phyloP scores from a whole-genome alignment of 768 basidiomycete genomes.

The Panus rudis region DNA sequence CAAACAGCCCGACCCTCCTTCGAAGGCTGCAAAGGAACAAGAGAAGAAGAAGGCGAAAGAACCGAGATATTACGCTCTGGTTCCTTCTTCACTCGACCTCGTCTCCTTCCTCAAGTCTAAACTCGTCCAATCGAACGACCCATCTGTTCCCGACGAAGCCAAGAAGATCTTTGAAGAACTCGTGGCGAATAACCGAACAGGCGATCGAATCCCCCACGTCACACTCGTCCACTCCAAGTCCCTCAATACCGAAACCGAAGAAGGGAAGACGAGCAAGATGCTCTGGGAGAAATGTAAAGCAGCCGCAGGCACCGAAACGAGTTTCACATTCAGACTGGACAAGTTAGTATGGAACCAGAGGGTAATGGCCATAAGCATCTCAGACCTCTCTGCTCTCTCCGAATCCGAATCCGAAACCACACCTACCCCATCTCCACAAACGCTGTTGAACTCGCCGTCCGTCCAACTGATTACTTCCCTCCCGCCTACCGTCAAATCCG shows the following conservation, averaged over 20 bases:
- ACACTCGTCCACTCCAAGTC: constrained; percentile 73
- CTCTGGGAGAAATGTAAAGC: constrained; percentile 49
- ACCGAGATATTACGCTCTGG: constrained; percentile 72
- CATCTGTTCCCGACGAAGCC: constrained; percentile 39
- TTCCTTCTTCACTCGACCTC: constrained; percentile 71
- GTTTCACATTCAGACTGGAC: constrained; percentile 56
- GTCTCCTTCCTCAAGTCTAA: constrained; percentile 11
- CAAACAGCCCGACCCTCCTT: too few species aligned
- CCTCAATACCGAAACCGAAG: constrained; percentile 21
- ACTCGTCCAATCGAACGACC: background rate
- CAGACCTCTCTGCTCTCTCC: constrained; percentile 41
- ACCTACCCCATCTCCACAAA: too few species aligned
- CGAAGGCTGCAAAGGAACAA: constrained; percentile 26
- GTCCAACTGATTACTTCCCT: constrained; percentile 42
- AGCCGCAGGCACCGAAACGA: constrained; percentile 29
- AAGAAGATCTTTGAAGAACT: constrained; percentile 45
- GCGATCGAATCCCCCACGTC: constrained; percentile 60
- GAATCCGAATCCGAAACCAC: constrained; percentile 18
- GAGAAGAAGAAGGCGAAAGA: constrained; percentile 24
- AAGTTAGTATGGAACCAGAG: constrained; percentile 68
- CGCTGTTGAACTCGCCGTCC: constrained; percentile 35
- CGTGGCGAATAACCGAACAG: constrained; percentile 38
- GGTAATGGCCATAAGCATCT: constrained; percentile 76
- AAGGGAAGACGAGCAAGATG: too few species aligned
- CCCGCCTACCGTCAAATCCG: constrained; percentile 35